phyloP scores from a whole-genome alignment of 2,329 filamentous ascomycete species.

The Knufia petricola region DNA sequence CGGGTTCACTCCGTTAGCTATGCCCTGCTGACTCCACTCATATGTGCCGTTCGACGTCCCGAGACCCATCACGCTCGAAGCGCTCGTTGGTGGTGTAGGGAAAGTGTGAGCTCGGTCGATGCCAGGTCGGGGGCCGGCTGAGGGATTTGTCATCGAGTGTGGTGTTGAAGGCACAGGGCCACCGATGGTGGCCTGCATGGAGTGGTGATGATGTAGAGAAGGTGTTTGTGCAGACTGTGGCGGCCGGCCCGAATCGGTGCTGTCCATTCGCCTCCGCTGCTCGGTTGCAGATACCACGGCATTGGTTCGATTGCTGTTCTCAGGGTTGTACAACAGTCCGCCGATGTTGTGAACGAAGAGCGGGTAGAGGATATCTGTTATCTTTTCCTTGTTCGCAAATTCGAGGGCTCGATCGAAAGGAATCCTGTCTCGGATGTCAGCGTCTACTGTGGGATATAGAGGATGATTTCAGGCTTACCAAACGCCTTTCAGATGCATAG shows the following conservation, averaged over 20 bases:
- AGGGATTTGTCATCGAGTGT: constrained; percentile 40
- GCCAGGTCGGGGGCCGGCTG: constrained; percentile 53
- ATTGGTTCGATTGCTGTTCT: constrained; percentile 72
- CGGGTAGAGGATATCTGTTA: constrained; percentile 88
- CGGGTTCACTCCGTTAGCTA: constrained; percentile 51
- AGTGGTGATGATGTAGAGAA: constrained; percentile 51
- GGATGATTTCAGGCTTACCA: constrained; percentile 55
- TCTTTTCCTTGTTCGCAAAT: constrained; percentile 99
- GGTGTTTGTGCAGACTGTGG: constrained; percentile 47
- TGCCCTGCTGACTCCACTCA: constrained; percentile 62
- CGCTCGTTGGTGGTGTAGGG: constrained; percentile 84
- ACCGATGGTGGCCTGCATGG: constrained; percentile 52
- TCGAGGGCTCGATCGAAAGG: constrained; percentile 95
- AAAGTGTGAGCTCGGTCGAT: constrained; percentile 85
- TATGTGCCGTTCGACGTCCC: constrained; percentile 63
- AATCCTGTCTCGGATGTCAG: constrained; percentile 56
- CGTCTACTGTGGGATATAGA: constrained; percentile 3
- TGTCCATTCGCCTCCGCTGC: constrained; percentile 64
- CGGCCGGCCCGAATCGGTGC: constrained; percentile 41
- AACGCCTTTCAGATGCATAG: constrained; percentile 97
- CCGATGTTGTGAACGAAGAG: constrained; percentile 97
- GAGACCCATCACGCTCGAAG: constrained; percentile 76
- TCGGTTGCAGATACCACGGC: constrained; percentile 73
- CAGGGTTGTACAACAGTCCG: constrained; percentile 83
- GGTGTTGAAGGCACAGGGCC: constrained; percentile 56